Conservation (phyloP, 2,329 filamentous ascomycete species). For the Fusarium burgessii region DNA sequence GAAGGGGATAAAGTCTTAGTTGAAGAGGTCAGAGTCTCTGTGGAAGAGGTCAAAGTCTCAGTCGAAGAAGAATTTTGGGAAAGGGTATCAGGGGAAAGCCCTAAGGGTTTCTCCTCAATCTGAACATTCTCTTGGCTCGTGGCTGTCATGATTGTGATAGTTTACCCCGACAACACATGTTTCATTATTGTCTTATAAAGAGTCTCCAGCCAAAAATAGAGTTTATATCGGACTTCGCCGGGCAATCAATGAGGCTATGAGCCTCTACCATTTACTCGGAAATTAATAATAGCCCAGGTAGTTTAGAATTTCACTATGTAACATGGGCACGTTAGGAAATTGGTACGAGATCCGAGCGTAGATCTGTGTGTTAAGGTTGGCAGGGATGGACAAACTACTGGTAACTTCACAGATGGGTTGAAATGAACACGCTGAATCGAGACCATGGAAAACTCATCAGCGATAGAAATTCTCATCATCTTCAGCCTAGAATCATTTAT, state of each 20-base stretch:
- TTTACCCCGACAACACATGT: fast-evolving
- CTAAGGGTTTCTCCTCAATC: neutral
- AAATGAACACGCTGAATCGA: no score
- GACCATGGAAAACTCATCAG: no score
- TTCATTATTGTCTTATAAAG: neutral
- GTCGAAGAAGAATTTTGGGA: neutral
- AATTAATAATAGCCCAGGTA: neutral
- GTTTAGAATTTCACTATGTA: neutral
- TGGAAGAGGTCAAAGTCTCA: neutral
- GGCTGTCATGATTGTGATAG: no score
- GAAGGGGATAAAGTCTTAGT: neutral
- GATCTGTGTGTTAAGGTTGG: neutral
- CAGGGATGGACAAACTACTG: neutral
- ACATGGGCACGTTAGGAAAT: neutral
- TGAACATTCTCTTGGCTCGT: neutral
- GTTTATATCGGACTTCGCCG: neutral
- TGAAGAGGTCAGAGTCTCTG: neutral
- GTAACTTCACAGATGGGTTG: no score
- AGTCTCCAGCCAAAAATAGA: neutral
- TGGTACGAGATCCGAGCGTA: neutral
- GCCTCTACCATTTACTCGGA: neutral
- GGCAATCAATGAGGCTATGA: neutral
- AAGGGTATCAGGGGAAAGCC: neutral
- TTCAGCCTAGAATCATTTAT: no score
- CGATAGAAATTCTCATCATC: no score